A percentile compares a stretch with the other conserved stretches of the same genome.
Conservation (phyloP, 257 asterid genomes). For the Thymus quinquecostatus region DNA sequence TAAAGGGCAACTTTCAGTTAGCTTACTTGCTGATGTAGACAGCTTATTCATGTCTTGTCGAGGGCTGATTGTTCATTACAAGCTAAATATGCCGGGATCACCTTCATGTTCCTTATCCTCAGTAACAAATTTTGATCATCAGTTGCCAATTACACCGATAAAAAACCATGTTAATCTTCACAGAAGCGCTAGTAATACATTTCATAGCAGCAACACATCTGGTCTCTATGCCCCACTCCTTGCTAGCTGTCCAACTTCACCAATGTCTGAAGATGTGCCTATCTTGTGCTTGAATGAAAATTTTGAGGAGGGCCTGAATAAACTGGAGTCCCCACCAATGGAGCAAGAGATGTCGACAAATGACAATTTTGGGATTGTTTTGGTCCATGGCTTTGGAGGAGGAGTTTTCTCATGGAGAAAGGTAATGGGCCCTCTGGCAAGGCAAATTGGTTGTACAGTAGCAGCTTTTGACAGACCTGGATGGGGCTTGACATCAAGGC, state of each 20-base stretch:
- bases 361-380: constrained; percentile 75
- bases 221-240: constrained; percentile 75
- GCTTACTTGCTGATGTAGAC: constrained; percentile 85
- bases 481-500: constrained; percentile 97
- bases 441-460: constrained; percentile 80
- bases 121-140: constrained; percentile 52
- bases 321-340: constrained; percentile 45
- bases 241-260: constrained; percentile 69
- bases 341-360: constrained; percentile 52
- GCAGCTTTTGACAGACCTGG: constrained; percentile 98
- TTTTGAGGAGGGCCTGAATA: constrained; percentile 41
- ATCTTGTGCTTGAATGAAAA: constrained; percentile 60
- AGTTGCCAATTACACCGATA: constrained; percentile 44
- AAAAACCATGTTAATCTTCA: constrained; percentile 63
- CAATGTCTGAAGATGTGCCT: constrained; percentile 75
- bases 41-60: constrained; percentile 77
- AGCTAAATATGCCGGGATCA: constrained; percentile 71
- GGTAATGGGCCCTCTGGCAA: constrained; percentile 68
- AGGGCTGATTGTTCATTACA: constrained; percentile 87
- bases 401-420: constrained; percentile 97
- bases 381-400: constrained; percentile 98
- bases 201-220: constrained; percentile 45
- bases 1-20: constrained; percentile 79
- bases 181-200: constrained; percentile 80
- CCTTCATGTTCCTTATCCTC: constrained; percentile 72